Evolutionary conservation across 176 grass and related monocot species (phyloP).

Genomic region (Avena insularis): DNA sequence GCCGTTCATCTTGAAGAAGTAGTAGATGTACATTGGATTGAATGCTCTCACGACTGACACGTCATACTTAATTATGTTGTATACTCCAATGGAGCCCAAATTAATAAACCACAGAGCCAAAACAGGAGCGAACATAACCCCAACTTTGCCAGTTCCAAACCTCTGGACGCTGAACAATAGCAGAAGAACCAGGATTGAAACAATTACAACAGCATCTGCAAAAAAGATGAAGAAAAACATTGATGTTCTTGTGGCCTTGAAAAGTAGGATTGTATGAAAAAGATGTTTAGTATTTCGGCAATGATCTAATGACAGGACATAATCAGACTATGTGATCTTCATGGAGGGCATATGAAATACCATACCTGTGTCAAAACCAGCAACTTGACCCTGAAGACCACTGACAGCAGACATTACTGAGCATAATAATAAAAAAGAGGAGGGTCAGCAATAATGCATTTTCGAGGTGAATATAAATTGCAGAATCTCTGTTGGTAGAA

Average conservation of each 20-base stretch:
- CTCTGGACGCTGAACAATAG: constrained; percentile 95
- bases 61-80: constrained; percentile 88
- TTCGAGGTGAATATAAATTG: neutral
- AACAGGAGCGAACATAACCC: constrained; percentile 92
- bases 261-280: constrained; percentile 28
- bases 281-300: constrained; percentile 1
- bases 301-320: neutral
- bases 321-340: neutral
- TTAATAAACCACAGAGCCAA: constrained; percentile 92
- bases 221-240: constrained; percentile 29
- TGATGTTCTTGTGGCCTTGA: constrained; percentile 3
- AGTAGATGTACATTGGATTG: constrained; percentile 93
- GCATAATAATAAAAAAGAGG: constrained; percentile 24
- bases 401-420: constrained; percentile 97
- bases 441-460: constrained; percentile 28
- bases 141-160: constrained; percentile 98
- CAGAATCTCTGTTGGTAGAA: neutral
- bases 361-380: constrained; percentile 83
- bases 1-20: constrained; percentile 79
- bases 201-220: constrained; percentile 90
- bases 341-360: neutral
- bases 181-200: constrained; percentile 75
- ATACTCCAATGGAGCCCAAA: constrained; percentile 76
- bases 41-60: constrained; percentile 79
- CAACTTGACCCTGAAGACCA: constrained; percentile 85